These are phyloP conservation scores for Cicer bijugum DNA, from an alignment of 306 rosid genomes.

Conservation along the genomic window DNA sequence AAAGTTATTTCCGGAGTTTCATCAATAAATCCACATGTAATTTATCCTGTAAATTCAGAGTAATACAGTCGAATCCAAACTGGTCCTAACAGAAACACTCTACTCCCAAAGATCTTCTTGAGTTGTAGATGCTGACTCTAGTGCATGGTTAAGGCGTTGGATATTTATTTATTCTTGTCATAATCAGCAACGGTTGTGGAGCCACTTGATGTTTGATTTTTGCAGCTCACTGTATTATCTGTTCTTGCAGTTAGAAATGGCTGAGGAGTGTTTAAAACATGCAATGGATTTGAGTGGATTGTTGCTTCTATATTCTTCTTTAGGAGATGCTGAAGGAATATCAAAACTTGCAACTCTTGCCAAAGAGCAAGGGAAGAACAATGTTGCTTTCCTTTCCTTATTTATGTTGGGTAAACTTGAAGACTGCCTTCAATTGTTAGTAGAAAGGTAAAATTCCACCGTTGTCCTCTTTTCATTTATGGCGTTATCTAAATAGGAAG, in stretches of 20 bases:
- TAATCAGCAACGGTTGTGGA: not conserved
- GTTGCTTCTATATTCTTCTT: slow-evolving; percentile 93
- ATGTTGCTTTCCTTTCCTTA: slow-evolving; percentile 93
- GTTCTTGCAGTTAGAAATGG: slow-evolving; percentile 93
- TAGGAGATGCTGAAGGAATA: slow-evolving; percentile 96
- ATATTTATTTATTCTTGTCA: slow-evolving; percentile 25
- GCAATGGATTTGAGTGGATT: slow-evolving; percentile 99
- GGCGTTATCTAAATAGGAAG: slow-evolving; percentile 1
- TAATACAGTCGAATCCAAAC: not conserved
- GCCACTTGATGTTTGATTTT: slow-evolving; percentile 40
- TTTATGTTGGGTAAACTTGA: slow-evolving; percentile 95
- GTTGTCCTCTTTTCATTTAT: slow-evolving; percentile 21
- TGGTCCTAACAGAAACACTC: not conserved
- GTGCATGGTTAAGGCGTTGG: slow-evolving; percentile 15
- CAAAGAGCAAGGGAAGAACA: slow-evolving; percentile 98
- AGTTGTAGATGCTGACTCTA: slow-evolving; percentile 31
- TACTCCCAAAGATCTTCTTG: not conserved
- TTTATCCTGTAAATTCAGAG: not conserved
- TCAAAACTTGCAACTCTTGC: slow-evolving; percentile 85
- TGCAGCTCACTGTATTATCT: slow-evolving; percentile 44
- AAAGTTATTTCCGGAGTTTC: not conserved
- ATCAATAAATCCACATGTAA: not conserved
- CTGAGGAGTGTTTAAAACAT: slow-evolving; percentile 86
- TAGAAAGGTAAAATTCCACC: slow-evolving; percentile 71
- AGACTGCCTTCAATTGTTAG: slow-evolving; percentile 92